These are phyloP conservation scores for Suhomyces wounanorum DNA, from an alignment of 1,139 yeast genomes.

Conservation along the genomic window DNA sequence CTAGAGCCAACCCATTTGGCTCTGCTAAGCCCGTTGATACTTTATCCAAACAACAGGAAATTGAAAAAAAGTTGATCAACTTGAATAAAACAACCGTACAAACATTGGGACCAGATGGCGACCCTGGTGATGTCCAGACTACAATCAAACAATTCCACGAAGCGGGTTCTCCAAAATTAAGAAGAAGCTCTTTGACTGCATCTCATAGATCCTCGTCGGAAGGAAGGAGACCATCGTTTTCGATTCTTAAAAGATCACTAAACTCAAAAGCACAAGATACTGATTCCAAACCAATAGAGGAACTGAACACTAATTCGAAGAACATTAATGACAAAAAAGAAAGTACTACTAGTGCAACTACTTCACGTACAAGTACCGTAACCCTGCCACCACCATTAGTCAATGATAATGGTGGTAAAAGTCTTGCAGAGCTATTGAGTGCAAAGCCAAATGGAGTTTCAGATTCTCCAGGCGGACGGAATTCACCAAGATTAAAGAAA, in stretches of 20 bases:
- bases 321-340: neutral
- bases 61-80: conserved; percentile 47
- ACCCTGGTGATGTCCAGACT: conserved; percentile 19
- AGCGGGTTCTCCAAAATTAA: conserved; percentile 14
- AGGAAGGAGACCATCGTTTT: conserved; percentile 23
- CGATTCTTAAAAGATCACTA: conserved; percentile 17
- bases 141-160: conserved; percentile 19
- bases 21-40: conserved; percentile 50
- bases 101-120: conserved; percentile 42
- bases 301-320: conserved; percentile 9
- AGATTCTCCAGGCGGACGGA: conserved; percentile 15
- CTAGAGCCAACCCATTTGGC: conserved; percentile 48
- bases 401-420: conserved; percentile 25
- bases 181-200: conserved; percentile 17
- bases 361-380: neutral
- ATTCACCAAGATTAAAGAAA: conserved; percentile 20
- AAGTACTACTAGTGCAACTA: neutral
- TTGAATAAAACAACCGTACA: conserved; percentile 62
- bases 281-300: neutral
- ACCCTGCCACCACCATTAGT: conserved; percentile 18
- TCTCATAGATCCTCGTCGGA: conserved; percentile 18
- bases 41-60: conserved; percentile 41
- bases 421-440: conserved; percentile 45
- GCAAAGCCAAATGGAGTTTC: conserved; percentile 15
- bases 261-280: neutral